Evolutionary conservation across 306 rosid genomes (phyloP), one percentile per base, ranked within the genome.

Genomic region (Corylus avellana): DNA sequence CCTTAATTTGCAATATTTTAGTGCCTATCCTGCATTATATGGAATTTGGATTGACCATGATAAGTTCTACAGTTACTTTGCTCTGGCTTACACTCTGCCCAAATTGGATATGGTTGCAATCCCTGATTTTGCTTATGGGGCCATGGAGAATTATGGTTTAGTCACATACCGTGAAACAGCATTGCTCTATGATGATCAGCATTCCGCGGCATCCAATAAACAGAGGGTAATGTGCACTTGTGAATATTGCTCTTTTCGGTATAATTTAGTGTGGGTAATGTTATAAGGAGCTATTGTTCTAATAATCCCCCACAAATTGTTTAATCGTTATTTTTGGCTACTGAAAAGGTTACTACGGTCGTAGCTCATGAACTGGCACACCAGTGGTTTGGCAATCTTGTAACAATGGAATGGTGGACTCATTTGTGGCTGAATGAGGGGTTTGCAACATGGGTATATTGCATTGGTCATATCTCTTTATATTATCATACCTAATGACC

Each of bases 381-480:
- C 74, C 97, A 94, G 79, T 94, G 98, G 98, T 94, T 94, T 85
- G 98, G 98, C 22, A 92, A 94, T 87, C 97, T 94, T 77, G 98
- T 94, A 73, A 94, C 97, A 25, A 92, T 92, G 98, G 97, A 92
- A 85, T 94, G 98, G 98, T 94, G 98, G 98, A 92, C 97, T 11
- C 92, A 94, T 89, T 84, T 94, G 72, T 94, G 98, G 98, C 82
- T 94, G 84, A 94, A 94, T 81, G 98, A 94, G 84, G 98, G 98
- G 35, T 94, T 94, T 79, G 98, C 98, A 48, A 94, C 98, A 79
- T 94, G 98, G 97, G 97, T 94, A 88, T 64, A 78, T 77, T 78
- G 59, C 83, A 77, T 72, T 37, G 55, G 32, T 84, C 73, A 63
- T 50, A 72, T 51, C 73, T 59, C 74, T 59, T 25, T n/a, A 13